These are phyloP conservation scores for Neurospora sp. DNA, from an alignment of 495 filamentous ascomycete species.

Conservation along the genomic window DNA sequence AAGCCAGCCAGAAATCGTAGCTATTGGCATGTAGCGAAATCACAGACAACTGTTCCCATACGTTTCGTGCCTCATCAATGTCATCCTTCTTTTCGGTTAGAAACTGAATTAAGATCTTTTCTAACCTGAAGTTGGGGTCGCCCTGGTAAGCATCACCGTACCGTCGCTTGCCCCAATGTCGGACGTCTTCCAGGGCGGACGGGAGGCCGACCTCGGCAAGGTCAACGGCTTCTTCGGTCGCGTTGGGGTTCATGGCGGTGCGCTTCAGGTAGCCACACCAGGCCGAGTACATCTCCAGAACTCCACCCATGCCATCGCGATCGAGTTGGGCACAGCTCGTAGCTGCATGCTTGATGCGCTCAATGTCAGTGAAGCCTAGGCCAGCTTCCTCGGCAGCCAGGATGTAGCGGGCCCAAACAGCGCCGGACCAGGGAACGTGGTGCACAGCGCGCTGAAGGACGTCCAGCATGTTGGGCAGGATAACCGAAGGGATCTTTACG, in stretches of 20 bases:
- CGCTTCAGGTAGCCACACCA: constrained; percentile 92
- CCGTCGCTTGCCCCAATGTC: constrained; percentile 62
- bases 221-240: constrained; percentile 82
- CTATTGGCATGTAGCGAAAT: constrained; percentile 54
- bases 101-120: constrained; percentile 86
- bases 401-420: constrained; percentile 82
- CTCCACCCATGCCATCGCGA: constrained; percentile 64
- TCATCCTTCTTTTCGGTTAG: constrained; percentile 65
- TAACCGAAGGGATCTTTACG: constrained; percentile 18
- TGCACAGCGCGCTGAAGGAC: constrained; percentile 61
- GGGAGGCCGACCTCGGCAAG: constrained; percentile 83
- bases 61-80: constrained; percentile 50
- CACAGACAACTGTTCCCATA: constrained; percentile 60
- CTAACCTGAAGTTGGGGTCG: constrained; percentile 77
- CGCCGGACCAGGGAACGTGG: constrained; percentile 87
- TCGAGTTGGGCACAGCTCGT: constrained; percentile 71
- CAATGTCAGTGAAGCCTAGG: constrained; percentile 65
- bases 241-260: constrained; percentile 60
- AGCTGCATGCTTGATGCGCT: constrained; percentile 82
- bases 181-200: constrained; percentile 72
- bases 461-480: constrained; percentile 36
- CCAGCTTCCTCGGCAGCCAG: constrained; percentile 68
- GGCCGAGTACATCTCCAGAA: constrained; percentile 77
- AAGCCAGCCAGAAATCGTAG: constrained; percentile 87
- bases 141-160: constrained; percentile 67